These are phyloP conservation scores for Desmodesmus armatus DNA, from an alignment of 139 green algal genomes.

Conservation along the genomic window DNA sequence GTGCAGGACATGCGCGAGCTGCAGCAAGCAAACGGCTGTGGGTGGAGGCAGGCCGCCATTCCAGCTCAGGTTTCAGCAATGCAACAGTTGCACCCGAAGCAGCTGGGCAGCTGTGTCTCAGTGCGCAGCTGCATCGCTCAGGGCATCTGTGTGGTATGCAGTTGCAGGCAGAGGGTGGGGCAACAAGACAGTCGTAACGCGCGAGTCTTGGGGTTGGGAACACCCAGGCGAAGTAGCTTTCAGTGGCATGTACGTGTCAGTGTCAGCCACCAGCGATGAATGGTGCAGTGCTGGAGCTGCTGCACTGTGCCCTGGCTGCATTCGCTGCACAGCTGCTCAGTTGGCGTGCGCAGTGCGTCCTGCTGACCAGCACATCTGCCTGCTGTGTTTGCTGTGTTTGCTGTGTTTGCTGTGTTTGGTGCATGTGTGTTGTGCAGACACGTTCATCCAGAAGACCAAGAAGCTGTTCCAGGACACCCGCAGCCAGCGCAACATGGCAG, in stretches of 20 bases:
- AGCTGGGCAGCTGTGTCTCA: too few relatives aligned
- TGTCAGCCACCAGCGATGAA: too few relatives aligned
- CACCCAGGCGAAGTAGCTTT: too few relatives aligned
- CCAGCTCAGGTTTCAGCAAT: neutral
- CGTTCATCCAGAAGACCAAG: conserved; percentile 99
- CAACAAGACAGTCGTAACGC: too few relatives aligned
- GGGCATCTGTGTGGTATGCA: too few relatives aligned
- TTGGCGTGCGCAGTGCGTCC: neutral
- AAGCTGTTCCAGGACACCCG: conserved; percentile 98
- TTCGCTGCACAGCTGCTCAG: neutral
- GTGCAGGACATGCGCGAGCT: neutral
- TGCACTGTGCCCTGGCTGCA: neutral
- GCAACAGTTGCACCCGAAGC: neutral
- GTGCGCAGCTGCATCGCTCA: too few relatives aligned
- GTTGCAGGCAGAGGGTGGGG: neutral
- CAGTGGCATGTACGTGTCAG: too few relatives aligned
- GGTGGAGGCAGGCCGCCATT: neutral
- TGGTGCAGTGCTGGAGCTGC: too few relatives aligned
- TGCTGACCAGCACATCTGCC: too few relatives aligned
- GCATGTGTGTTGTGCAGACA: conserved; percentile 87
- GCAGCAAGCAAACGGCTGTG: neutral
- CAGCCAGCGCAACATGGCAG: conserved; percentile 97
- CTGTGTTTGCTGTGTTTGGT: neutral
- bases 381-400: neutral
- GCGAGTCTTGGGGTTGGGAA: too few relatives aligned